A percentile compares a stretch with the other conserved stretches of the same genome.
These are phyloP conservation scores for Coniferiporia weirii DNA, from an alignment of 1,284 basidiomycete species.

Conservation along the genomic window DNA sequence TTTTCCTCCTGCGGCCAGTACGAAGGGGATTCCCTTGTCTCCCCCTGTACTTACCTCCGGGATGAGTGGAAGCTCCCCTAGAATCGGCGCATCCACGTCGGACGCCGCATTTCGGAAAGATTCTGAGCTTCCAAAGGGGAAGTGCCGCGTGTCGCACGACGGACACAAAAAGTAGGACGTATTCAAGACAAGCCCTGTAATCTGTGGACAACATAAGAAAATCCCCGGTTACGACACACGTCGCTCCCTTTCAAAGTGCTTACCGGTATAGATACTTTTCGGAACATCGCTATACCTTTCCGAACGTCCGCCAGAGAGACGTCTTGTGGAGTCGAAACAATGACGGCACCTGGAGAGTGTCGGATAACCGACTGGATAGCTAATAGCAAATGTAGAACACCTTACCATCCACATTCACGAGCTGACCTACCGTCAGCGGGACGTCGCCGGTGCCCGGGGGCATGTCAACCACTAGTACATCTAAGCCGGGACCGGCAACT, in stretches of 20 bases:
- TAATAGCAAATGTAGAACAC: not conserved
- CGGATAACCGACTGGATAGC: not conserved
- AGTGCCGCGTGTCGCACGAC: slow-evolving; percentile 64
- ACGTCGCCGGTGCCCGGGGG: slow-evolving; percentile 98
- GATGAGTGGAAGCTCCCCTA: slow-evolving; percentile 86
- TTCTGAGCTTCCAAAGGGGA: slow-evolving; percentile 75
- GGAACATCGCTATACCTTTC: slow-evolving; percentile 92
- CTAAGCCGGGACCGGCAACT: slow-evolving; percentile 47
- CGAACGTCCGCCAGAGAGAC: slow-evolving; percentile 90
- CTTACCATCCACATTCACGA: slow-evolving; percentile 81
- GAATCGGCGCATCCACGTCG: slow-evolving; percentile 57
- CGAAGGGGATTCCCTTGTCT: slow-evolving; percentile 67
- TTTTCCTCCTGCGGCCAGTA: slow-evolving; percentile 30
- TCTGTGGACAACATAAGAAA: slow-evolving; percentile 41
- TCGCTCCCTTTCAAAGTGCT: slow-evolving; percentile 22
- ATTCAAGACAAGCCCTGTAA: slow-evolving; percentile 86
- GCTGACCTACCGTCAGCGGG: slow-evolving; percentile 86
- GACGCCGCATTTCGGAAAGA: slow-evolving; percentile 62
- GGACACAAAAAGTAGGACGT: slow-evolving; percentile 88
- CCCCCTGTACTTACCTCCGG: slow-evolving; percentile 71
- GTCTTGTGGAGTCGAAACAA: slow-evolving; percentile 95
- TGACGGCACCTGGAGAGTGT: slow-evolving; percentile 63
- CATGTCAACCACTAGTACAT: slow-evolving; percentile 93
- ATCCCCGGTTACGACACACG: not conserved
- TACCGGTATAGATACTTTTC: slow-evolving; percentile 86